A percentile compares a stretch with the other conserved stretches of the same genome.
phyloP scores from a whole-genome alignment of 352 stramenopile species.

The Thraustochytrium aureum region DNA sequence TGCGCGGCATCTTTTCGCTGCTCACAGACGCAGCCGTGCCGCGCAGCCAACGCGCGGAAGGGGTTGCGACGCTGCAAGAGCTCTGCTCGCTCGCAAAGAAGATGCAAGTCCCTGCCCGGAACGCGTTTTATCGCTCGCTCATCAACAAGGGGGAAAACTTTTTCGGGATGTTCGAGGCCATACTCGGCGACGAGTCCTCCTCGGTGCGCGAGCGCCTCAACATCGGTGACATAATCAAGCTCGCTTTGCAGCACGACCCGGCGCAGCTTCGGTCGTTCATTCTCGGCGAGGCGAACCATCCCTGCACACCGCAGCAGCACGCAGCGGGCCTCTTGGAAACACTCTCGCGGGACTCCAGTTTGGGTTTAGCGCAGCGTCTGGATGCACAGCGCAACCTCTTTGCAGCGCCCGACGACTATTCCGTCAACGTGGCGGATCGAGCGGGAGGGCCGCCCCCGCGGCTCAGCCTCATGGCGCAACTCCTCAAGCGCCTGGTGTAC shows the following conservation, averaged over 20 bases:
- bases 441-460: not conserved
- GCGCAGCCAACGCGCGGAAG: conserved; percentile 36
- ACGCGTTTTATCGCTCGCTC: conserved; percentile 61
- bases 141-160: conserved; percentile 58
- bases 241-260: conserved; percentile 21
- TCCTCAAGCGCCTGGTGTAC: conserved; percentile 30
- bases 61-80: conserved; percentile 59
- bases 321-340: not conserved
- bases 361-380: not conserved
- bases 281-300: conserved; percentile 5
- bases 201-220: conserved; percentile 16
- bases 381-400: conserved; percentile 24
- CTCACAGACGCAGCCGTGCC: not conserved
- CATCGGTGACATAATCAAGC: conserved; percentile 48
- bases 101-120: conserved; percentile 57
- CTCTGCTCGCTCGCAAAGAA: conserved; percentile 61
- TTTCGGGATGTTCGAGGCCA: conserved; percentile 58
- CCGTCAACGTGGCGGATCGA: not conserved
- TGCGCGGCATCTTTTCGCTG: conserved; percentile 53
- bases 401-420: not conserved
- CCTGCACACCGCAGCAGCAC: not conserved
- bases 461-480: conserved; percentile 41
- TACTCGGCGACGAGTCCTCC: conserved; percentile 56
- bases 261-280: conserved; percentile 42
- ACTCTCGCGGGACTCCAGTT: not conserved